These are phyloP conservation scores for Aspergillus vadensis DNA, from an alignment of 2,329 filamentous ascomycete species.

Conservation along the genomic window DNA sequence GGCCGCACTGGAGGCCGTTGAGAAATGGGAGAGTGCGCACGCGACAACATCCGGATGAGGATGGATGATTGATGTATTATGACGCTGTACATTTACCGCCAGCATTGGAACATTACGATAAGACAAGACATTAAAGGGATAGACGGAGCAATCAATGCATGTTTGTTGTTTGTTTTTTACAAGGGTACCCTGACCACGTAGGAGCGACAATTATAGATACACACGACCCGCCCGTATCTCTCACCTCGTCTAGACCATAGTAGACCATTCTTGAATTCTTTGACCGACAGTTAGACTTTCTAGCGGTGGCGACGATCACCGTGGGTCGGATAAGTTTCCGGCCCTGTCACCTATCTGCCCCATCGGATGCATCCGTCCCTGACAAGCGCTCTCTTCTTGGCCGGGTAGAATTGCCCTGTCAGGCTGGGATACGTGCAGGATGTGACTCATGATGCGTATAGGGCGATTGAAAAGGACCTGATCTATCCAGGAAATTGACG, in stretches of 20 bases:
- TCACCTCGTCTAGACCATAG: too few species aligned
- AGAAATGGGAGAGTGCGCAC: constrained; percentile 44
- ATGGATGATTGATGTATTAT: constrained; percentile 14
- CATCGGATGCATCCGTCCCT: not conserved
- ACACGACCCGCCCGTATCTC: too few species aligned
- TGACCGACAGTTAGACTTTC: not conserved
- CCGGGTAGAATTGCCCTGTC: not conserved
- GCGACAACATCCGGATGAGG: constrained; percentile 16
- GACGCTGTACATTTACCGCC: constrained; percentile 12
- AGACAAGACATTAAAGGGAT: not conserved
- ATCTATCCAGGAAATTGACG: not conserved
- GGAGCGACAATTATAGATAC: not conserved
- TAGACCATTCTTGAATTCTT: not conserved
- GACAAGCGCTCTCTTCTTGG: not conserved
- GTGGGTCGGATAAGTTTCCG: not conserved
- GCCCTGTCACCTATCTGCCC: not conserved
- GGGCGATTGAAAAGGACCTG: not conserved
- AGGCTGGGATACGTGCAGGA: not conserved
- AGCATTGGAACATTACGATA: not conserved
- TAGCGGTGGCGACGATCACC: not conserved
- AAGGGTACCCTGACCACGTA: not conserved
- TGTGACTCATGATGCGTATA: not conserved
- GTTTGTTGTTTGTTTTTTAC: not conserved
- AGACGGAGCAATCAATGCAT: constrained; percentile 1
- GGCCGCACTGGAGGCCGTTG: constrained; percentile 47